phyloP scores from a whole-genome alignment of 768 basidiomycete species.

The Nidula microcarpa region DNA sequence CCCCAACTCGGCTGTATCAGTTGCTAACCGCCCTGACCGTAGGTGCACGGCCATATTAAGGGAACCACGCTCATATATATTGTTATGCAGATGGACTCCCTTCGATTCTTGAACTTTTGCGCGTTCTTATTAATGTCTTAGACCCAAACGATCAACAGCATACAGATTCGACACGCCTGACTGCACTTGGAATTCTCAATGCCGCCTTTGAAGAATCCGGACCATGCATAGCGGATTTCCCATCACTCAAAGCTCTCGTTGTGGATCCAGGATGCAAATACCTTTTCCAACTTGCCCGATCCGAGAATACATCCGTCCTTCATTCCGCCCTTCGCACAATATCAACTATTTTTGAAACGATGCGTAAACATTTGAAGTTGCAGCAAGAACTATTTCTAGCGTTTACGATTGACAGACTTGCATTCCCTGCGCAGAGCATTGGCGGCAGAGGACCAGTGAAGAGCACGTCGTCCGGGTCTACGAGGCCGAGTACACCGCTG shows the following conservation, averaged over 20 bases:
- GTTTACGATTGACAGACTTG: conserved; percentile 89
- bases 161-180: conserved; percentile 91
- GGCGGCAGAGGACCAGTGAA: conserved; percentile 22
- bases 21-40: too few relatives aligned
- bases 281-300: conserved; percentile 93
- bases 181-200: conserved; percentile 85
- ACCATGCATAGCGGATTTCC: conserved; percentile 67
- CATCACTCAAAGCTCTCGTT: conserved; percentile 73
- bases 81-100: conserved; percentile 73
- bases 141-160: conserved; percentile 94
- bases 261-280: conserved; percentile 93
- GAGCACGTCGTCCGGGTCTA: conserved; percentile 35
- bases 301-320: conserved; percentile 79
- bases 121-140: conserved; percentile 92
- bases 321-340: conserved; percentile 81
- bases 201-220: conserved; percentile 86
- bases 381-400: conserved; percentile 95
- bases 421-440: conserved; percentile 42
- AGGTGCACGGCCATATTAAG: too few relatives aligned
- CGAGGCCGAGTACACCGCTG: conserved; percentile 49
- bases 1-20: too few relatives aligned
- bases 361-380: conserved; percentile 82
- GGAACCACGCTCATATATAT: neutral
- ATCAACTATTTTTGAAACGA: conserved; percentile 83
- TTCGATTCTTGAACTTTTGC: conserved; percentile 87